Evolutionary conservation across 768 basidiomycete species (phyloP).

Genomic region (Leccinum subgranulosum): DNA sequence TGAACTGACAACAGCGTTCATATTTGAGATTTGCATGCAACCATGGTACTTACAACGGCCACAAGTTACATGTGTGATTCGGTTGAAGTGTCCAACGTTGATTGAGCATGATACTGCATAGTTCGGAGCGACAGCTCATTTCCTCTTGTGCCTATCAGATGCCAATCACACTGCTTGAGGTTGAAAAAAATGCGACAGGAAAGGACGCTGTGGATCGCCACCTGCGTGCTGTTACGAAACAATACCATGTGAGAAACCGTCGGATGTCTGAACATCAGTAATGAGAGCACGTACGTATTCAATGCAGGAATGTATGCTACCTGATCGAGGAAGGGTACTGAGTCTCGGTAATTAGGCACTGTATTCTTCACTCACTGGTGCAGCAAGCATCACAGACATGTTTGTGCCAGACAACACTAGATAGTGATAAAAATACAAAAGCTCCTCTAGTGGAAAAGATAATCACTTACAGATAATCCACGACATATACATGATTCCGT

Average conservation of each 20-base stretch:
- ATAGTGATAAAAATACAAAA: not conserved
- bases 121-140: slow-evolving; percentile 1
- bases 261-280: not conserved
- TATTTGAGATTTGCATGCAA: too few species aligned
- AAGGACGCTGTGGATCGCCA: slow-evolving; percentile 28
- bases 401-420: slow-evolving; percentile 17
- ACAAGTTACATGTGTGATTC: not conserved
- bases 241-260: not conserved
- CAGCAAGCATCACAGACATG: slow-evolving; percentile 12
- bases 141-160: not conserved
- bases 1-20: too few species aligned
- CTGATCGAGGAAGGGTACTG: slow-evolving; percentile 2
- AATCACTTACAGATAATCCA: slow-evolving; percentile 17
- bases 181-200: slow-evolving; percentile 3
- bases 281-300: slow-evolving; percentile 20
- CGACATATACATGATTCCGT: slow-evolving; percentile 28
- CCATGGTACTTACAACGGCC: too few species aligned
- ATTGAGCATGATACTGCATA: slow-evolving; percentile 1
- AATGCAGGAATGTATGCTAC: slow-evolving; percentile 12
- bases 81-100: not conserved
- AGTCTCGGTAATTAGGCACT: not conserved
- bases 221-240: slow-evolving; percentile 20
- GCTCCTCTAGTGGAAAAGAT: not conserved
- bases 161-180: slow-evolving; percentile 17
- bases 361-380: slow-evolving; percentile 10